Evolutionary conservation across 2,329 filamentous ascomycete species (phyloP), one percentile per base, ranked within the genome.

Genomic region (Apiospora rasikravindrae): DNA sequence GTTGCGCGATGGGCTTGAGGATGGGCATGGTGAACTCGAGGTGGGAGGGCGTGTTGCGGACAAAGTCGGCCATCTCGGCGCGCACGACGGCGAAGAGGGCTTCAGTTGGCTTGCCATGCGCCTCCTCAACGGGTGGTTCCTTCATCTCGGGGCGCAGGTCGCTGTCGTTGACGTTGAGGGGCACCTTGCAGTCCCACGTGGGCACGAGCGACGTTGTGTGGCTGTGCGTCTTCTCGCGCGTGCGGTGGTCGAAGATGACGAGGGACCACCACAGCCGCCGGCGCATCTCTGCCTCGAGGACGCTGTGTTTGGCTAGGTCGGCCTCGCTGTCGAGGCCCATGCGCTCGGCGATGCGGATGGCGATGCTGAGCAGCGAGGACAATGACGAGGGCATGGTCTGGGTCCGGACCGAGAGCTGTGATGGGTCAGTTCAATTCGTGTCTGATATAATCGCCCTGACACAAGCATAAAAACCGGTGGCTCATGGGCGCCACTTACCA

Each of bases 201-300:
- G 83, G 83, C 1, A 71, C 67, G 1, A 85, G 74, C 0, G 73
- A 74, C 0, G 79, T 73, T 4, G 75, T 73, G 13, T 80, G 81
- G 51, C 77, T 81, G 40, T 85, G 82, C 1, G 84, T 78, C 72
- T 91, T 77, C 74, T 91, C 89, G 74, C 86, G 80, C 16, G 90
- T 84, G 22, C 90, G 88, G 66, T 80, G 79, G 75, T 92, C 90
- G 71, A 91, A 88, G 3, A 88, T 78, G 0, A 88, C 79, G 0
- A 92, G 79, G 0, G 88, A 83, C 90, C 89, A 92, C 89, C 89
- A 92, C 0, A 92, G 83, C 45, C 90, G 82, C 42, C 90, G 86
- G 16, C 89, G 86, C 82, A 91, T 85, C 79, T 92, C 90, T 1
- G 85, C 86, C 75, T 92, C 89, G 16, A 88, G 85, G 8, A 75